Conservation (phyloP, 805 yeast species). For the Teunomyces cretensis region DNA sequence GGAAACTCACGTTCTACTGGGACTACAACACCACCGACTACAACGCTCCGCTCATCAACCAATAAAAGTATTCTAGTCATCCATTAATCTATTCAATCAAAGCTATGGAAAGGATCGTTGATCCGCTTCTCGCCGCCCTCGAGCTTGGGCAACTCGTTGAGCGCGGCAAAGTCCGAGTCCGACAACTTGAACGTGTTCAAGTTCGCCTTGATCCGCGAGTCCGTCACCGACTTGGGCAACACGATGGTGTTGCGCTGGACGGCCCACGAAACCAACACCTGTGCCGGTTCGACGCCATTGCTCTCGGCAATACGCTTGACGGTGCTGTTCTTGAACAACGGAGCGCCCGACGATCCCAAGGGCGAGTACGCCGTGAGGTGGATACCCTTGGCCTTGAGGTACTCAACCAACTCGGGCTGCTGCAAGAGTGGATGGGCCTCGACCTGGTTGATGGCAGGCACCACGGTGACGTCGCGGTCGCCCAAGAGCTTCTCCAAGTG, state of each 20-base stretch:
- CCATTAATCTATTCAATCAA: too few species aligned
- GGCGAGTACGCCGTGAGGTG: constrained; percentile 29
- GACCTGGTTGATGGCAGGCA: constrained; percentile 35
- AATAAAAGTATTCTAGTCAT: too few species aligned
- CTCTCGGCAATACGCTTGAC: constrained; percentile 29
- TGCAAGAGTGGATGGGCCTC: constrained; percentile 39
- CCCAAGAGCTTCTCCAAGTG: constrained; percentile 26
- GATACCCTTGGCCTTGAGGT: constrained; percentile 15
- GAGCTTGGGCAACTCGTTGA: constrained; percentile 3
- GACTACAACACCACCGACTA: constrained; percentile 28
- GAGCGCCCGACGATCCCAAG: constrained; percentile 36
- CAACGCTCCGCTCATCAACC: constrained; percentile 17
- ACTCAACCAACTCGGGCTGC: constrained; percentile 17
- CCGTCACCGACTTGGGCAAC: constrained; percentile 37
- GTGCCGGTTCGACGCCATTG: constrained; percentile 32
- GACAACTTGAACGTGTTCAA: constrained; percentile 31
- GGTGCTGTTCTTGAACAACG: constrained; percentile 32
- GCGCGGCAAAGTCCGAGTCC: constrained; percentile 33
- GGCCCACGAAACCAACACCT: constrained; percentile 40
- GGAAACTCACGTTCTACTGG: constrained; percentile 41
- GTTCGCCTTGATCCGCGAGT: constrained; percentile 34
- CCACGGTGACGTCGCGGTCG: constrained; percentile 17
- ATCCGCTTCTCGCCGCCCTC: constrained; percentile 4
- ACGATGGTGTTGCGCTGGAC: constrained; percentile 37
- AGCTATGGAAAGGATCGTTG: not conserved